Evolutionary conservation across 2,329 filamentous ascomycete species (phyloP).

Genomic region (Bipolaris zeicola): DNA sequence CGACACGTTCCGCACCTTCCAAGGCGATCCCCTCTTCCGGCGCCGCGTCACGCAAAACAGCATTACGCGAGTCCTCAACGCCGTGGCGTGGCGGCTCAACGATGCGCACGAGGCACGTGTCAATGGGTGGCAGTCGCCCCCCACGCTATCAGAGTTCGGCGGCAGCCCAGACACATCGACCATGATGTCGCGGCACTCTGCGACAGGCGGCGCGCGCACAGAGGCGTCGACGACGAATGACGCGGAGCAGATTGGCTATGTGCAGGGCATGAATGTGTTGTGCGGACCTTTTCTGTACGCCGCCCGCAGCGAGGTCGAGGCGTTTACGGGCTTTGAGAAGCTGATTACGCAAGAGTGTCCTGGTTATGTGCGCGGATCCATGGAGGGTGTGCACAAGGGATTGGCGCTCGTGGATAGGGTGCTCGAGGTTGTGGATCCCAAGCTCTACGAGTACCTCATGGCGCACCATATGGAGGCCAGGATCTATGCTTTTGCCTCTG

Average conservation of each 20-base stretch:
- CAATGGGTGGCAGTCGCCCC: constrained; percentile 58
- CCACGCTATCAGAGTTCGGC: constrained; percentile 55
- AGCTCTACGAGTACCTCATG: constrained; percentile 81
- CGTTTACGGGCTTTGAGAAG: constrained; percentile 86
- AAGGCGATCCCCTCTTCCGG: constrained; percentile 95
- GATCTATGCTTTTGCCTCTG: constrained; percentile 95
- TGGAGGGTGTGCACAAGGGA: constrained; percentile 96
- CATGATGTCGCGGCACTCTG: constrained; percentile 30
- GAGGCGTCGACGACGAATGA: constrained; percentile 44
- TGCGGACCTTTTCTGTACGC: constrained; percentile 95
- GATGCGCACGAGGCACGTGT: constrained; percentile 70
- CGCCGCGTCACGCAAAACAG: constrained; percentile 94
- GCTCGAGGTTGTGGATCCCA: constrained; percentile 86
- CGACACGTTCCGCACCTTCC: constrained; percentile 95
- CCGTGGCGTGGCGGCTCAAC: constrained; percentile 90
- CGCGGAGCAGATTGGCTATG: constrained; percentile 82
- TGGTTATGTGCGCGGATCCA: constrained; percentile 90
- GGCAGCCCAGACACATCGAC: constrained; percentile 54
- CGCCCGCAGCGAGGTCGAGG: constrained; percentile 91
- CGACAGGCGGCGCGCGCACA: constrained; percentile 31
- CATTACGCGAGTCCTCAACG: constrained; percentile 91
- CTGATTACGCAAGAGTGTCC: constrained; percentile 88
- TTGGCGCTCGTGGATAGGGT: constrained; percentile 91
- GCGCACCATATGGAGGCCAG: constrained; percentile 88
- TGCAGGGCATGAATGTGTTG: constrained; percentile 98